These are phyloP conservation scores for Gamarada debralockiae DNA, from an alignment of 495 filamentous ascomycete species.

Conservation along the genomic window DNA sequence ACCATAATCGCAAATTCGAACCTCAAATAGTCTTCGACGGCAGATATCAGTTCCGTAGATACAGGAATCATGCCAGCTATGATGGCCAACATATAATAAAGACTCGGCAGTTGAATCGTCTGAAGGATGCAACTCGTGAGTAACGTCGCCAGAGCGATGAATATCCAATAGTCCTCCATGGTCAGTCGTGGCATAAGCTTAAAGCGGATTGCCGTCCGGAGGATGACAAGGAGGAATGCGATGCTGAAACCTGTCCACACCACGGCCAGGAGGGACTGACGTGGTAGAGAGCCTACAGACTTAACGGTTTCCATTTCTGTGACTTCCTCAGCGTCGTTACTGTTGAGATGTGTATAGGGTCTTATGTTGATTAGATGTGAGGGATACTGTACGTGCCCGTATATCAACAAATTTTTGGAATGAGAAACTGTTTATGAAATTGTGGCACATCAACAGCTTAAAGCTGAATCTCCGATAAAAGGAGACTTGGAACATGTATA, in stretches of 20 bases:
- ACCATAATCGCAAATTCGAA: conserved; percentile 42
- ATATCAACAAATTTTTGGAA: conserved; percentile 1
- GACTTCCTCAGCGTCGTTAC: conserved; percentile 1
- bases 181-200: conserved; percentile 25
- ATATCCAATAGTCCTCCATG: conserved; percentile 41
- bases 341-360: not conserved
- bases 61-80: conserved; percentile 27
- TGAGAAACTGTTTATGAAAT: conserved; percentile 1
- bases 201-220: conserved; percentile 37
- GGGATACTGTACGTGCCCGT: not conserved
- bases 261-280: conserved; percentile 27
- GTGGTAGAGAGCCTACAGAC: conserved; percentile 24
- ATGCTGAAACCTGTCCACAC: conserved; percentile 32
- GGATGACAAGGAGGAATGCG: conserved; percentile 35
- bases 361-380: conserved; percentile 3
- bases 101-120: conserved; percentile 39
- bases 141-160: conserved; percentile 32
- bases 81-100: conserved; percentile 35
- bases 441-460: not conserved
- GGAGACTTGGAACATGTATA: conserved; percentile 12
- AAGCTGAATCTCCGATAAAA: conserved; percentile 18
- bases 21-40: conserved; percentile 29
- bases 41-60: conserved; percentile 21
- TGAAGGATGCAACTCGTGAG: conserved; percentile 37
- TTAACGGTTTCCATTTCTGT: conserved; percentile 10